Evolutionary conservation across 768 basidiomycete species (phyloP).

Genomic region (Collybia nuda): DNA sequence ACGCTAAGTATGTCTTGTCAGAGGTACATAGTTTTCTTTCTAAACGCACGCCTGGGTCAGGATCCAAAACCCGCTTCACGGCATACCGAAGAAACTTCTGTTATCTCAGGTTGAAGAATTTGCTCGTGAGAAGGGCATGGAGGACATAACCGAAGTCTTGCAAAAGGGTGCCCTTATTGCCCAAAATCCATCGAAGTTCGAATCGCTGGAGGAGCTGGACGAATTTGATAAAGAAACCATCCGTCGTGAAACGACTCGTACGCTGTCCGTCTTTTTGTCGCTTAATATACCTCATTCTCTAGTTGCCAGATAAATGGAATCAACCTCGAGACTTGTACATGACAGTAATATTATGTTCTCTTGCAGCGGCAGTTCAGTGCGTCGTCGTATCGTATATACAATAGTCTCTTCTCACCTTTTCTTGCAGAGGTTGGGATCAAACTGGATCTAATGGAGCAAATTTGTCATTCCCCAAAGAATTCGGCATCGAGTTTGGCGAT

Average conservation of each 20-base stretch:
- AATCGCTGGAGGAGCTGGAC: constrained; percentile 28
- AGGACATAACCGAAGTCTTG: constrained; percentile 43
- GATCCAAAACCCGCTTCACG: constrained; percentile 41
- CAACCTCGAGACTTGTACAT: constrained; percentile 39
- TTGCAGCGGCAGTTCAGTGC: constrained; percentile 77
- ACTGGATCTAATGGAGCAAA: constrained; percentile 63
- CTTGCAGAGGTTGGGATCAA: constrained; percentile 58
- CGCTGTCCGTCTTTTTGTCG: constrained; percentile 5
- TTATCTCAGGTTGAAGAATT: constrained; percentile 59
- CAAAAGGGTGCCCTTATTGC: constrained; percentile 72
- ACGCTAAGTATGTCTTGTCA: constrained; percentile 11
- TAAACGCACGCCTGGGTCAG: constrained; percentile 12
- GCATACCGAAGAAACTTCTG: constrained; percentile 58
- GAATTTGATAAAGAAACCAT: constrained; percentile 33
- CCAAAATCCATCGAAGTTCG: constrained; percentile 55
- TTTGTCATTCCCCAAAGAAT: constrained; percentile 49
- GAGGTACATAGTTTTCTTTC: background rate
- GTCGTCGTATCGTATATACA: constrained; percentile 7
- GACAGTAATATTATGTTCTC: constrained; percentile 50
- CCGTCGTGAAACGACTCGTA: constrained; percentile 42
- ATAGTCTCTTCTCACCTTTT: background rate
- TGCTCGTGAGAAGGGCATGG: constrained; percentile 41
- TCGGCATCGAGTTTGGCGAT: constrained; percentile 35
- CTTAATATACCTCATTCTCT: background rate
- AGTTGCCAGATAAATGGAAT: constrained; percentile 36